Evolutionary conservation across 768 basidiomycete species (phyloP).

Genomic region (Lactarius sp.): DNA sequence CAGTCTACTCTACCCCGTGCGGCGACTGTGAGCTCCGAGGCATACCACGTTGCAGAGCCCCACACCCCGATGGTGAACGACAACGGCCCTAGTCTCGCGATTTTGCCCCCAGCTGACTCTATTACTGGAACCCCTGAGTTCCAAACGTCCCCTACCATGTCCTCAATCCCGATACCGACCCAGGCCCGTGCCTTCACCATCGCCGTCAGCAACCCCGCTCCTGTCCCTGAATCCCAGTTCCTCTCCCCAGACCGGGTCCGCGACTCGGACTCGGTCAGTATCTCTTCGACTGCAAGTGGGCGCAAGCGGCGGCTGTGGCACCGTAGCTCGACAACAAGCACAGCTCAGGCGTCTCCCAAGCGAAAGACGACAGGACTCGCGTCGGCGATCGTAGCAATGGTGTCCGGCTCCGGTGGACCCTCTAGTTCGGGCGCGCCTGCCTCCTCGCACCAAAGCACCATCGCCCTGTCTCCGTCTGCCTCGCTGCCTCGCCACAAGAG

Average conservation of each 20-base stretch:
- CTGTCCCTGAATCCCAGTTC: constrained; percentile 1
- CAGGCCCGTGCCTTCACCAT: constrained; percentile 5
- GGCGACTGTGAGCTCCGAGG: neutral
- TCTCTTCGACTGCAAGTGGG: constrained; percentile 25
- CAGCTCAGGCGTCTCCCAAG: constrained; percentile 24
- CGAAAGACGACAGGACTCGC: constrained; percentile 55
- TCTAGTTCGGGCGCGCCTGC: constrained; percentile 3
- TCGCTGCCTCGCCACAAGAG: constrained; percentile 11
- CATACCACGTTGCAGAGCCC: constrained; percentile 9
- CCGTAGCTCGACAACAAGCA: constrained; percentile 14
- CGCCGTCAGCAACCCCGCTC: neutral
- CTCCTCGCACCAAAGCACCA: neutral
- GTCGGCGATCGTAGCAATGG: constrained; percentile 59
- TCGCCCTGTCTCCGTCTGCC: neutral
- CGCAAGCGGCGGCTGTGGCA: constrained; percentile 22
- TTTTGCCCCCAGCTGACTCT: constrained; percentile 42
- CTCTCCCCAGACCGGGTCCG: constrained; percentile 20
- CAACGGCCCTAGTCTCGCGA: constrained; percentile 20
- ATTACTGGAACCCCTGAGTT: constrained; percentile 32
- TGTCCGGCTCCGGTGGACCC: constrained; percentile 48
- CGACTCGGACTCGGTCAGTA: constrained; percentile 25
- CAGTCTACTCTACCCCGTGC: neutral
- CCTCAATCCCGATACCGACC: constrained; percentile 3
- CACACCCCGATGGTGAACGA: neutral
- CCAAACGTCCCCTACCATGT: constrained; percentile 2